Base-by-base conservation (phyloP, 345 rosid species). In the Populus deltoides region DNA sequence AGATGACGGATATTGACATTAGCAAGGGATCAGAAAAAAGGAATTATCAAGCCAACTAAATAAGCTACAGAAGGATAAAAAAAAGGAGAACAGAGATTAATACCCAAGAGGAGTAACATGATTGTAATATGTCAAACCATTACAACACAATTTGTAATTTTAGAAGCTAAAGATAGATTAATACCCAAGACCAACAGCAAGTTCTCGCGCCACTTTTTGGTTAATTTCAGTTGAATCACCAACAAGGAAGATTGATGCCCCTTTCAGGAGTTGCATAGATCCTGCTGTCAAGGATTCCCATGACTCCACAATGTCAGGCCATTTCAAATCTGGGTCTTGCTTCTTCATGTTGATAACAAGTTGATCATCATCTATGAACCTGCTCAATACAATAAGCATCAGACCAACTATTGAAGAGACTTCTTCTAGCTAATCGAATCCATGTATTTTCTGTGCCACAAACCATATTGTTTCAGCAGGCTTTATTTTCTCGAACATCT, bases 271-370 rank as follows among this genome's bases (percentile, higher is more conserved):
- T 77, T 95, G 97, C 90, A 82, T 73, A 43, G 90, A 83, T 49
- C 92, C 97, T 17, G 90, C 90, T 67, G 97, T 85, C 83, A 92
- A 82, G 49, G 99, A 95, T 51, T 93, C 94, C 98, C 96, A 92
- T 1, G 98, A 90, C 85, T 94, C 97, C 78, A 90, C 85, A 86
- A 92, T 86, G 80, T 92, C 93, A 67, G 97, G 97, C 96, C 98
- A 95, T 83, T 93, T 91, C 86, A 92, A 85, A 38, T 89, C 90
- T 0, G 92, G 92, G 72, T 90, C 93, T 77, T 87, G 92, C 88
- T 93, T 95, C 86, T 92, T 95, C 89, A 95, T 79, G 85, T 88
- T 95, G 15, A 93, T 89, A 76, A 95, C 93, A 68, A 95, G 85
- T 79, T 92, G 87, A 77, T 90, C 92, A 24, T 93, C 97, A 71